phyloP scores from a whole-genome alignment of 768 basidiomycete species.

The Mycena maculata region DNA sequence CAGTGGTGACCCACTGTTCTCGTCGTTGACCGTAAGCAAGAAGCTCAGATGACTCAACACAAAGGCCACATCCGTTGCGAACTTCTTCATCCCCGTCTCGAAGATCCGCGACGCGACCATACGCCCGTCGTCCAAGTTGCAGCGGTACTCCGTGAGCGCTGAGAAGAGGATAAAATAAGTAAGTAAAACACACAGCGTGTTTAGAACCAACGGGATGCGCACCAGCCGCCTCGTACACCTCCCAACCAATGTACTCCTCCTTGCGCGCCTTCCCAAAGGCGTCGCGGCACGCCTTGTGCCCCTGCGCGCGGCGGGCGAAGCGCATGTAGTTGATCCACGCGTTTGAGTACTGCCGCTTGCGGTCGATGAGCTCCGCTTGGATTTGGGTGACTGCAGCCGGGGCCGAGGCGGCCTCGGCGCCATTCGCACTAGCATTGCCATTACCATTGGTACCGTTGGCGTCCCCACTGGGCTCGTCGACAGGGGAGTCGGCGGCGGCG shows the following conservation, averaged over 20 bases:
- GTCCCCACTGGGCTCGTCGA: background rate
- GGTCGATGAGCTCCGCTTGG: conserved; percentile 61
- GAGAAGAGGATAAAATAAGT: conserved; percentile 10
- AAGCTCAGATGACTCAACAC: conserved; percentile 92
- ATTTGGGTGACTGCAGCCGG: background rate
- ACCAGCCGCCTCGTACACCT: conserved; percentile 95
- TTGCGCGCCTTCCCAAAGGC: conserved; percentile 88
- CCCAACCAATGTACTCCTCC: conserved; percentile 84
- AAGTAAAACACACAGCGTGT: conserved; percentile 9
- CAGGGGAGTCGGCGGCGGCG: conserved; percentile 40
- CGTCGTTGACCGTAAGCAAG: conserved; percentile 94
- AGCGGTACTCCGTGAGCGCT: conserved; percentile 97
- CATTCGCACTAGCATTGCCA: too few species aligned
- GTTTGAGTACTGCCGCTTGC: conserved; percentile 78
- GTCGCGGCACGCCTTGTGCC: conserved; percentile 79
- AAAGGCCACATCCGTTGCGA: conserved; percentile 85
- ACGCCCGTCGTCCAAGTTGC: conserved; percentile 71
- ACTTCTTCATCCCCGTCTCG: conserved; percentile 90
- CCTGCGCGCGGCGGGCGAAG: conserved; percentile 89
- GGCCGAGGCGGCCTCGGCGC: background rate
- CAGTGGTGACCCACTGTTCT: conserved; percentile 80
- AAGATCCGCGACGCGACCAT: conserved; percentile 89
- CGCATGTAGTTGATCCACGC: conserved; percentile 95
- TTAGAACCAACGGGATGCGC: conserved; percentile 32
- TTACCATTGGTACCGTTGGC: background rate